A percentile compares a stretch with the other conserved stretches of the same genome.
These are phyloP conservation scores for Penicillium goetzii DNA, from an alignment of 495 filamentous ascomycete genomes.

Conservation along the genomic window DNA sequence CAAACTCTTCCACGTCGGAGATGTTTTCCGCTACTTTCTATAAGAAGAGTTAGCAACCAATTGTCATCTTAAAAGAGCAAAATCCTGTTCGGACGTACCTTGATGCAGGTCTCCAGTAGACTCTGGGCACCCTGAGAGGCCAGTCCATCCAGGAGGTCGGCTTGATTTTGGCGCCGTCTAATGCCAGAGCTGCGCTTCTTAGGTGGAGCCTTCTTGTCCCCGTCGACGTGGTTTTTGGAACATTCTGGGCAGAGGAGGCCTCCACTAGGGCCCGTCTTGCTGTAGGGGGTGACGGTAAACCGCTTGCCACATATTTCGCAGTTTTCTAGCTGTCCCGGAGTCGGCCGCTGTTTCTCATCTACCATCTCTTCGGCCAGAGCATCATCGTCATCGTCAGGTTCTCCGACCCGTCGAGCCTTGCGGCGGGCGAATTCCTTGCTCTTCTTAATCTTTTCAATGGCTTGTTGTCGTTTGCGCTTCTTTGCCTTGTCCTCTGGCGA, in stretches of 20 bases:
- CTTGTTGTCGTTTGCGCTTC: constrained; percentile 64
- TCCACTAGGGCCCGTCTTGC: constrained; percentile 76
- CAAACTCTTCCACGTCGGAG: constrained; percentile 78
- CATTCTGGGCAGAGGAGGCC: constrained; percentile 85
- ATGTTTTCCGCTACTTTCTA: constrained; percentile 81
- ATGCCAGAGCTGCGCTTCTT: constrained; percentile 59
- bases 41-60: constrained; percentile 5
- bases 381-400: constrained; percentile 55
- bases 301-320: constrained; percentile 84
- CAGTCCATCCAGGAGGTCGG: constrained; percentile 76
- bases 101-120: constrained; percentile 77
- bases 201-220: constrained; percentile 61
- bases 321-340: constrained; percentile 85
- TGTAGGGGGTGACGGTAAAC: constrained; percentile 93
- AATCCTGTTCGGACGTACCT: constrained; percentile 44
- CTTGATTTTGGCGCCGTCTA: constrained; percentile 72
- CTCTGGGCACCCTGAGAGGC: constrained; percentile 69
- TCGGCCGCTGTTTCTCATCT: constrained; percentile 63
- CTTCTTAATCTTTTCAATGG: constrained; percentile 77
- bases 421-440: constrained; percentile 68
- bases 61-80: background rate
- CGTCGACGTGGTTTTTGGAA: constrained; percentile 72
- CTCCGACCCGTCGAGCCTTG: constrained; percentile 54
- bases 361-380: constrained; percentile 56
- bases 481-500: constrained; percentile 56